Conservation (phyloP, 2,329 filamentous ascomycete species). For the Chrysoporthe deuterocubensis region DNA sequence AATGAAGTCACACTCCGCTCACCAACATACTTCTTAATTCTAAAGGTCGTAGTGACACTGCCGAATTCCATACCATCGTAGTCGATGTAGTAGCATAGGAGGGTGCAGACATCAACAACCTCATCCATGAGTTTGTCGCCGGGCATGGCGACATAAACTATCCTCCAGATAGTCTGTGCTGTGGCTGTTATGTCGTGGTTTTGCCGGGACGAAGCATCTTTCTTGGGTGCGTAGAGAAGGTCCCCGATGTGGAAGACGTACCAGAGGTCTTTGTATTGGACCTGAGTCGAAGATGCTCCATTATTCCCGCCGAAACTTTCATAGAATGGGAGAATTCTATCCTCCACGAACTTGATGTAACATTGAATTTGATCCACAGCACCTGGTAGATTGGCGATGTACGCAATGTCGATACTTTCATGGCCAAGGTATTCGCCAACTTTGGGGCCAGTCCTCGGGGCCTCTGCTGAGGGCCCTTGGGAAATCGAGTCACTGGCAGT, state of each 20-base stretch:
- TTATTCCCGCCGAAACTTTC: background rate
- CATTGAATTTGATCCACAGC: slow-evolving; percentile 11
- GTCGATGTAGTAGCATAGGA: background rate
- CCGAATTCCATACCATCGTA: background rate
- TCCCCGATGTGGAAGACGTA: slow-evolving; percentile 11
- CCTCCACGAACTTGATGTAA: slow-evolving; percentile 8
- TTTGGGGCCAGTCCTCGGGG: background rate
- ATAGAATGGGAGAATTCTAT: slow-evolving; percentile 1
- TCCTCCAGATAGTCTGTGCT: background rate
- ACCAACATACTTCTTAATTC: background rate
- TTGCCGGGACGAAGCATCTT: background rate
- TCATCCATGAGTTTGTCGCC: background rate
- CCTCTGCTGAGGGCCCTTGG: background rate
- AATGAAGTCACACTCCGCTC: background rate
- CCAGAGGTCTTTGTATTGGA: slow-evolving; percentile 14
- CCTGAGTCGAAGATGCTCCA: background rate
- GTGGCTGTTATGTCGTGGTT: background rate
- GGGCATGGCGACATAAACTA: background rate
- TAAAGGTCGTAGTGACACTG: background rate
- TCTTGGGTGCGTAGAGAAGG: slow-evolving; percentile 4
- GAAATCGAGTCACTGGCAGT: background rate
- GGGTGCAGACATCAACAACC: background rate
- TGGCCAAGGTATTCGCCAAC: background rate
- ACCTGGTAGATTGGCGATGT: background rate
- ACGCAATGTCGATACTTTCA: background rate